Evolutionary conservation across 495 filamentous ascomycete species (phyloP), one percentile per base, ranked within the genome.

Genomic region (Cudoniella acicularis): DNA sequence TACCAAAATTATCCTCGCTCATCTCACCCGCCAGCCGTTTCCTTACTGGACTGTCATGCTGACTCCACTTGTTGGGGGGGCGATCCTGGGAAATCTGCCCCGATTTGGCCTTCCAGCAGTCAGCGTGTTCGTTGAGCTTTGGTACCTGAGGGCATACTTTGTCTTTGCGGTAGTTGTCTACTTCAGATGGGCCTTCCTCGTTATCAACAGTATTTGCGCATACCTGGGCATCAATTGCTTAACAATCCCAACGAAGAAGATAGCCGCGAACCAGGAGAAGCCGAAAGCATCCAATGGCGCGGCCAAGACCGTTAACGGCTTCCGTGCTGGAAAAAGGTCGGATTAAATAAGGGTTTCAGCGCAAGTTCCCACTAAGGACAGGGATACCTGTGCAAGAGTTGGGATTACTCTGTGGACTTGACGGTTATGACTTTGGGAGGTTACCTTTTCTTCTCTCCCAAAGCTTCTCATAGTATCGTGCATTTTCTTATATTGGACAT

Each of bases 1-100:
- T 1, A 99, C 94, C 51, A 98, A 97, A 78, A 98, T 98, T 72
- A 98, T 99, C 69, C 83, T 99, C 16, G 93, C 95, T 10, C 94
- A 99, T 70, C 76, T 99, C 16, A 89, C 93, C 2, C 85, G 84
- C 54, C 95, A 98, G 71, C 91, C 93, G 1, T 98, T 97, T 74
- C 94, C 94, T 0, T 92, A 88, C 77, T 98, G 93, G 92, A 98
- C 94, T 16, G 80, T 92, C 36, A 86, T 98, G 79, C 79, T 97
- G 22, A 82, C 79, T 42, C 94, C 94, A 10, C 80, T 98, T 17
- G 75, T 98, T 41, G 86, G 86, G 6, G 94, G 95, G 25, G 92
- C 91, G 22, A 65, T 94, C 1, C 75, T 98, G 16, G 88, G 80
- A 1, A 96, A 97, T 70, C 73, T 96, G 26, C 94, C 93, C 4